phyloP scores from a whole-genome alignment of 495 filamentous ascomycete species.

The Xylaria longipes region DNA sequence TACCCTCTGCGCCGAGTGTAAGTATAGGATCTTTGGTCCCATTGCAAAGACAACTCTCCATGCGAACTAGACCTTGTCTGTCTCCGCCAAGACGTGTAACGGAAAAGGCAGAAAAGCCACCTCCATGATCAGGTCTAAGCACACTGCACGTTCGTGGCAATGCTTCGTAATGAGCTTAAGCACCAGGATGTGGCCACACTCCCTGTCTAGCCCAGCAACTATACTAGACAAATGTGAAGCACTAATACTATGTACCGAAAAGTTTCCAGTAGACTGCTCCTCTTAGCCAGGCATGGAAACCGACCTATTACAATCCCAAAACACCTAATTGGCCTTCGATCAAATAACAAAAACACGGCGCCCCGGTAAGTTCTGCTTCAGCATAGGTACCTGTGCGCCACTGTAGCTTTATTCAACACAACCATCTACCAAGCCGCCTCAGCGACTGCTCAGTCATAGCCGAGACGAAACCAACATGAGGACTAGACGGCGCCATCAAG shows the following conservation, averaged over 20 bases:
- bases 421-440: neutral
- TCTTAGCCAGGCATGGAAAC: neutral
- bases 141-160: neutral
- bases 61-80: neutral
- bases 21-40: conserved; percentile 9
- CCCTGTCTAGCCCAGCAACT: neutral
- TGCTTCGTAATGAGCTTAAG: conserved; percentile 10
- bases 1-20: neutral
- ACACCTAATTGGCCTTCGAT: neutral
- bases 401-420: neutral
- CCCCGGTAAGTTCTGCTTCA: neutral
- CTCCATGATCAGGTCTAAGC: neutral
- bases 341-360: conserved; percentile 1
- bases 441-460: neutral
- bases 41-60: conserved; percentile 19
- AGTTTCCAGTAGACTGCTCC: too few relatives aligned
- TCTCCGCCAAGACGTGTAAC: neutral
- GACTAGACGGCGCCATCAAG: neutral
- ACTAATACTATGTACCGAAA: neutral
- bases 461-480: neutral
- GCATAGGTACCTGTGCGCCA: neutral
- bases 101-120: neutral
- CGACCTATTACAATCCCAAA: neutral
- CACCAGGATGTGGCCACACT: neutral
- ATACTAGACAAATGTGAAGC: neutral